Evolutionary conservation across 1,139 yeast genomes (phyloP).

Genomic region (Wickerhamomyces sp.): DNA sequence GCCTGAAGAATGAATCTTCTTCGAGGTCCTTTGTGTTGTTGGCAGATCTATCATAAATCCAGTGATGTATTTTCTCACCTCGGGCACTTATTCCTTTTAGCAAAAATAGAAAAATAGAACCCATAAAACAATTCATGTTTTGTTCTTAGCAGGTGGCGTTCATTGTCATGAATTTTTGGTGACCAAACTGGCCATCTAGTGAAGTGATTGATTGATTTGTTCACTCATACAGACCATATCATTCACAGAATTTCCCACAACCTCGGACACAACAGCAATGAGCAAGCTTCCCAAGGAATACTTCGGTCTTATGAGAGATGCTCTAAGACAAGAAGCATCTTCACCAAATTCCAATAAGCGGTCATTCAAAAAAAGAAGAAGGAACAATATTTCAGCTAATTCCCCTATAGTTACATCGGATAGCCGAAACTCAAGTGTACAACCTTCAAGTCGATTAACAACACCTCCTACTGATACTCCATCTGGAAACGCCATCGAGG

Average conservation of each 20-base stretch:
- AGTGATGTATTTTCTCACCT: too few relatives aligned
- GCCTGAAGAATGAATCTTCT: too few relatives aligned
- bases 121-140: too few relatives aligned
- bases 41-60: too few relatives aligned
- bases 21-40: too few relatives aligned
- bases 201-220: not conserved
- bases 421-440: not conserved
- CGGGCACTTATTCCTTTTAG: too few relatives aligned
- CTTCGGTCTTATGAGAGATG: constrained; percentile 32
- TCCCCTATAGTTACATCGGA: not conserved
- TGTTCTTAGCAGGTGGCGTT: too few relatives aligned
- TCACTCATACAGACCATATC: too few relatives aligned
- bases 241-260: not conserved
- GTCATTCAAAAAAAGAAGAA: constrained; percentile 24
- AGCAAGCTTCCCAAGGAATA: constrained; percentile 31
- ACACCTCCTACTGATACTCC: constrained; percentile 3
- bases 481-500: constrained; percentile 3
- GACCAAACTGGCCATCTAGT: not conserved
- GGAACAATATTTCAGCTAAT: not conserved
- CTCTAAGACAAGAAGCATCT: constrained; percentile 18
- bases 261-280: not conserved
- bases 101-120: too few relatives aligned
- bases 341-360: constrained; percentile 7
- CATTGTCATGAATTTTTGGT: too few relatives aligned
- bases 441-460: not conserved